Base-by-base conservation (phyloP, 2,329 filamentous ascomycete genomes). In the Diaporthe eres region DNA sequence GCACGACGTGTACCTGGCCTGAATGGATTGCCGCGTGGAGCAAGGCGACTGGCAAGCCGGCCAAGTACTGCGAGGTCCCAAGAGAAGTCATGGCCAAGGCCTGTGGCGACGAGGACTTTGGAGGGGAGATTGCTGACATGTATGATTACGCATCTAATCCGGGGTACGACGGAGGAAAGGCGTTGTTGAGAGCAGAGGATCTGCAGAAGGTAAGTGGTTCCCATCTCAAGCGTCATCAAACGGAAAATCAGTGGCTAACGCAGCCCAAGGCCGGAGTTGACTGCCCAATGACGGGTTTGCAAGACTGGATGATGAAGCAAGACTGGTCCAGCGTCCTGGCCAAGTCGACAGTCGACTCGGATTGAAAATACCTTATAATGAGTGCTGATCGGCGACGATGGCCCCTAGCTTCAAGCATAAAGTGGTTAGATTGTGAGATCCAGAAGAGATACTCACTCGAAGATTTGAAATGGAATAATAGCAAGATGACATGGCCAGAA, bases 101-200 rank as follows among this genome's bases (percentile, higher is more conserved):
- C 2, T 80, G 83, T 0, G 81, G 82, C 0, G 87, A 88, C 57
- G 79, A 78, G 2, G 86, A 87, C 3, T 82, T 83, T 2, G 87
- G 87, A 0, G 79, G 84, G 0, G 88, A 90, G 77, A 81, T 86
- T 0, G 83, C 83, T 4, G 79, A 85, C 75, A 89, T 90, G 88
- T 89, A 85, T 60, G 77, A 80, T 1, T 90, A 89, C 76, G 84
- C 82, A 15, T 86, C 84, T 0, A 82, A 88, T 49, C 87, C 87
- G 0, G 88, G 88, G 0, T 89, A 89, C 73, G 87, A 87, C 76
- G 88, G 88, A 0, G 86, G 82, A 0, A 86, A 85, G 82, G 79
- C 82, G 0, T 74, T 89, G 22, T 73, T 88, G 72, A 86, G 78
- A 58, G 87, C 86, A 0, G 82, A 84, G 70, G 86, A 89, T 77